A percentile compares a stretch with the other conserved stretches of the same genome.
Evolutionary conservation across 352 stramenopile species (phyloP).

Genomic region (Phytopythium aichiense): DNA sequence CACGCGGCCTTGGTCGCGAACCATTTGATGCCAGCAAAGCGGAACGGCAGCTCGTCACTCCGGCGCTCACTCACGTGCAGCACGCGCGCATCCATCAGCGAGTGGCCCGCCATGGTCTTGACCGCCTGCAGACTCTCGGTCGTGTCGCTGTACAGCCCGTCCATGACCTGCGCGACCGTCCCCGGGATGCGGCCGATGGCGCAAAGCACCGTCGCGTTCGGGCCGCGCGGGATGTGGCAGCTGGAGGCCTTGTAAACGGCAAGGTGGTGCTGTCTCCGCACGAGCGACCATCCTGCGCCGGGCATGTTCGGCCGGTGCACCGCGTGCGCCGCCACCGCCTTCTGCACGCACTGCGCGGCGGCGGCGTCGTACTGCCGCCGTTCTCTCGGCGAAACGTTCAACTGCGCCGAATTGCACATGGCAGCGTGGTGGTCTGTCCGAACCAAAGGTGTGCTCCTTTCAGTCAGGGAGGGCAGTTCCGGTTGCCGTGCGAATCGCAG

Average conservation of each 20-base stretch:
- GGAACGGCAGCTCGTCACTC: conserved; percentile 26
- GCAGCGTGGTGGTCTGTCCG: not conserved
- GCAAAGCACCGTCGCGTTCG: conserved; percentile 33
- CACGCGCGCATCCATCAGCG: conserved; percentile 26
- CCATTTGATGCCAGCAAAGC: conserved; percentile 52
- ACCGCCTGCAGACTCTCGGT: conserved; percentile 31
- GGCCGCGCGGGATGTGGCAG: conserved; percentile 9
- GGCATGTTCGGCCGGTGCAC: not conserved
- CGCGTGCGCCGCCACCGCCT: conserved; percentile 2
- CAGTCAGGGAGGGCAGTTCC: not conserved
- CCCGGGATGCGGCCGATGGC: conserved; percentile 30
- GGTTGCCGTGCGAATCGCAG: not conserved
- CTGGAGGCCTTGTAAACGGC: conserved; percentile 5
- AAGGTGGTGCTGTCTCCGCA: conserved; percentile 5
- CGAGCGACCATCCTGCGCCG: conserved; percentile 5
- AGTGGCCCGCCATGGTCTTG: conserved; percentile 31
- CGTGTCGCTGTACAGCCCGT: conserved; percentile 37
- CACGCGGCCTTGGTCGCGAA: conserved; percentile 23
- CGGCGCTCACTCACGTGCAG: conserved; percentile 28
- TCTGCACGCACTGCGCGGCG: conserved; percentile 2
- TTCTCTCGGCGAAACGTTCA: not conserved
- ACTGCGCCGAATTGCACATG: not conserved
- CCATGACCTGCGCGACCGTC: conserved; percentile 39
- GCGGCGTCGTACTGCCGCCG: conserved; percentile 4
- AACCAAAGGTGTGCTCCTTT: too few species aligned